Percentiles rank a stretch among this genome's conserved stretches.
These are phyloP conservation scores for Beta corolliflora DNA, from an alignment of 179 eudicot species.

Conservation along the genomic window DNA sequence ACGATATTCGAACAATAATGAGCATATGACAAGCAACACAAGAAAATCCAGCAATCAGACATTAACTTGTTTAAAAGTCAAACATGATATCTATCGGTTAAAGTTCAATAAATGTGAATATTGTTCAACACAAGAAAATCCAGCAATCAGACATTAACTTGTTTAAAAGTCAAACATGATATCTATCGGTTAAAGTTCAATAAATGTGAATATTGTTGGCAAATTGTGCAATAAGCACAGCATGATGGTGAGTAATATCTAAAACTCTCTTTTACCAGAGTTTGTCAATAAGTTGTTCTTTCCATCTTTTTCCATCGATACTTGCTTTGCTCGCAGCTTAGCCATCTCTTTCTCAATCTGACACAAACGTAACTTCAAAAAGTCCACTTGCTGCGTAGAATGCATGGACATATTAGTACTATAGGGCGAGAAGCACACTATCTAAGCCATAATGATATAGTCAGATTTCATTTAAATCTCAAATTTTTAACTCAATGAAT, in stretches of 20 bases:
- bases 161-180: background rate
- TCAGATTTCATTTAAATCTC: background rate
- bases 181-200: background rate
- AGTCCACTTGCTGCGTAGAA: constrained; percentile 42
- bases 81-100: no score
- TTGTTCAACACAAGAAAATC: background rate
- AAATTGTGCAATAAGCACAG: background rate
- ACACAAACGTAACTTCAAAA: constrained; percentile 36
- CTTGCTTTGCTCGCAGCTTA: constrained; percentile 43
- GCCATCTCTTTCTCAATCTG: constrained; percentile 48
- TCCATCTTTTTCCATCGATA: constrained; percentile 31
- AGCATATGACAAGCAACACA: background rate
- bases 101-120: no score
- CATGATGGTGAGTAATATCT: background rate
- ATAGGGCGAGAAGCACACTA: background rate
- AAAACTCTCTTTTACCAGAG: constrained; percentile 21
- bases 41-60: background rate
- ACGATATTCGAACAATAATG: background rate
- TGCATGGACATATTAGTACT: constrained; percentile 13
- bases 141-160: background rate
- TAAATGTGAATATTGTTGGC: background rate
- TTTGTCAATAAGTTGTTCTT: constrained; percentile 15
- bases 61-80: background rate
- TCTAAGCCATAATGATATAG: background rate
- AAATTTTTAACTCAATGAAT: background rate